Evolutionary conservation across 208 protist genomes (phyloP).

Genomic region (Trypanosoma lewisi): DNA sequence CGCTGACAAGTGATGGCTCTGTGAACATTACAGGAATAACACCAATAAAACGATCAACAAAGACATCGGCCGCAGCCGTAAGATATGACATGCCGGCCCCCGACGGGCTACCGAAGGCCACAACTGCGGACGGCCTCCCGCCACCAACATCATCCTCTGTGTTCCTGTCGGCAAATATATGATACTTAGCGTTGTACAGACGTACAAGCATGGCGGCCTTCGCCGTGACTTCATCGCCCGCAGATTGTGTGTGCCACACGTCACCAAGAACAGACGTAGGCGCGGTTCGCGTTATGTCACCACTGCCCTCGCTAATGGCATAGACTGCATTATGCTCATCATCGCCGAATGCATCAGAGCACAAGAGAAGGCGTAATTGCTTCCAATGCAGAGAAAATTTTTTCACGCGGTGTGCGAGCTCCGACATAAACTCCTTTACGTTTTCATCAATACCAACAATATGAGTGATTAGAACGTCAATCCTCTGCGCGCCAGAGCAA

Average conservation of each 20-base stretch:
- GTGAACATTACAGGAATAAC: constrained; percentile 43
- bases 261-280: constrained; percentile 28
- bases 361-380: constrained; percentile 50
- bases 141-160: not conserved
- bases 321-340: constrained; percentile 58
- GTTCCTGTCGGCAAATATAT: constrained; percentile 29
- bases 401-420: not conserved
- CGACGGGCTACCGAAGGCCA: constrained; percentile 37
- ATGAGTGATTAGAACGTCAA: constrained; percentile 30
- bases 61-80: constrained; percentile 39
- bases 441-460: constrained; percentile 32
- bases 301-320: constrained; percentile 28
- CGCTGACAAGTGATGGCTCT: constrained; percentile 62
- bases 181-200: constrained; percentile 52
- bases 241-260: constrained; percentile 27
- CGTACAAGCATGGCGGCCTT: constrained; percentile 25
- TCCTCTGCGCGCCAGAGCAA: constrained; percentile 17
- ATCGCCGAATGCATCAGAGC: constrained; percentile 41
- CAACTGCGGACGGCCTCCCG: constrained; percentile 26
- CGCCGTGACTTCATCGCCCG: not conserved
- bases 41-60: constrained; percentile 42
- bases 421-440: constrained; percentile 17
- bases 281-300: constrained; percentile 10
- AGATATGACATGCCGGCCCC: constrained; percentile 67
- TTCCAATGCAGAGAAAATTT: constrained; percentile 6